These are phyloP conservation scores for Dinochytrium kinnereticum DNA, from an alignment of 371 early-diverging fungal genomes.

Conservation along the genomic window DNA sequence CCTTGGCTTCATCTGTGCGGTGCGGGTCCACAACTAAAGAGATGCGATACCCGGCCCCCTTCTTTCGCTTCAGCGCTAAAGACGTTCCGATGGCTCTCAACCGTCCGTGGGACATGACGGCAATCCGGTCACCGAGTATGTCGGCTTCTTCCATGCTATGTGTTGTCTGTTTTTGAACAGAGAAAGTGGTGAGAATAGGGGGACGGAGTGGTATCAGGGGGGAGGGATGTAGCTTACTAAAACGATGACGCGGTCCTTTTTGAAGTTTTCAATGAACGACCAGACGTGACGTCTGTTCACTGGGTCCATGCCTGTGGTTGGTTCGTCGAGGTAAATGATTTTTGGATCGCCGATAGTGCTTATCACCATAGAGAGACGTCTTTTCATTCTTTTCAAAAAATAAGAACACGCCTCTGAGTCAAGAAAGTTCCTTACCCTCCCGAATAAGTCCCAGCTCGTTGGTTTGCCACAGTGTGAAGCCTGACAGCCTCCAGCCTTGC, in stretches of 20 bases:
- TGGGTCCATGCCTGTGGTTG: constrained; percentile 62
- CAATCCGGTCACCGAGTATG: constrained; percentile 55
- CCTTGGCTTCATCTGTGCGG: constrained; percentile 46
- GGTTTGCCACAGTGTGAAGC: constrained; percentile 50
- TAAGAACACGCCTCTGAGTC: constrained; percentile 27
- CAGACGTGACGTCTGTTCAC: constrained; percentile 68
- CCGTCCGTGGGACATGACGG: constrained; percentile 39
- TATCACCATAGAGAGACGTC: constrained; percentile 32
- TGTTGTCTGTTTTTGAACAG: constrained; percentile 22
- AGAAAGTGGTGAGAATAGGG: no score
- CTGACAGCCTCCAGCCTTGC: constrained; percentile 58
- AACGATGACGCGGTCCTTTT: constrained; percentile 61
- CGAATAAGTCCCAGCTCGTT: constrained; percentile 54
- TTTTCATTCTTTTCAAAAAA: constrained; percentile 50
- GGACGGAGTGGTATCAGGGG: no score
- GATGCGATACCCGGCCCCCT: constrained; percentile 66
- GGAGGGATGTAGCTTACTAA: constrained; percentile 61
- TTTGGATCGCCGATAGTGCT: constrained; percentile 41
- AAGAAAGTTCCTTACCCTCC: constrained; percentile 53
- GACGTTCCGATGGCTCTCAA: constrained; percentile 43
- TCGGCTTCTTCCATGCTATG: constrained; percentile 48
- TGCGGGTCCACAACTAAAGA: constrained; percentile 46
- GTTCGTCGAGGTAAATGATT: constrained; percentile 54
- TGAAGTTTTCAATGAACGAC: constrained; percentile 66
- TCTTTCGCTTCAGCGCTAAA: constrained; percentile 68